phyloP scores from a whole-genome alignment of 139 green algal species.

The Chlorella sp. region DNA sequence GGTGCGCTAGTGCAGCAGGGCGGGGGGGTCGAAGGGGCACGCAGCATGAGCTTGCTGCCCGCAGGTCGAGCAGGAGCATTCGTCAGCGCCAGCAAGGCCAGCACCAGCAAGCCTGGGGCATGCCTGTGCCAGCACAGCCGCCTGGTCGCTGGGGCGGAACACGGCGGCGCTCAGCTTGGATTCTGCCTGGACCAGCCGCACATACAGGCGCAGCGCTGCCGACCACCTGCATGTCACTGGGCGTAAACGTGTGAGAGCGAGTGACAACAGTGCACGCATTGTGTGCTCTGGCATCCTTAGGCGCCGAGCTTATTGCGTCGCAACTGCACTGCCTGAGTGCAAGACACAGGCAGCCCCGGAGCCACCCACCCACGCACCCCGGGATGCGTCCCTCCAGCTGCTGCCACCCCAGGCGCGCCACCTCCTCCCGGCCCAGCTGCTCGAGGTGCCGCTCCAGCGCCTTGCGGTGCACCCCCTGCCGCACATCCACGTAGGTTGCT shows the following conservation, averaged over 20 bases:
- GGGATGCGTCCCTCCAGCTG: slow-evolving; percentile 8
- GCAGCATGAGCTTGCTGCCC: neutral
- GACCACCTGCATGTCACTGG: slow-evolving; percentile 29
- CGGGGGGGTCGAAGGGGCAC: neutral
- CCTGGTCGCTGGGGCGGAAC: slow-evolving; percentile 10
- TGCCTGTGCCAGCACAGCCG: slow-evolving; percentile 10
- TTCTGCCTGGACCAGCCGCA: slow-evolving; percentile 31
- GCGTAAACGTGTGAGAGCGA: no score
- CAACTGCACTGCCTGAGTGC: no score
- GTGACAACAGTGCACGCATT: no score
- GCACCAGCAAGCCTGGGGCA: no score
- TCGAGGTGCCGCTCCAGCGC: neutral
- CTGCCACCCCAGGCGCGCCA: slow-evolving; percentile 17
- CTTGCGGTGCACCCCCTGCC: neutral
- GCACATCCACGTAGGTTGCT: neutral
- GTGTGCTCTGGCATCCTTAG: neutral
- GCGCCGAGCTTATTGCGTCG: no score
- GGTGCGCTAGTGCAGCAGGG: neutral
- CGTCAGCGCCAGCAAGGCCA: no score
- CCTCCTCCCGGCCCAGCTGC: neutral
- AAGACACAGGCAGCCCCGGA: no score
- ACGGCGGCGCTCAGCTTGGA: slow-evolving; percentile 10
- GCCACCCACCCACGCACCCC: no score
- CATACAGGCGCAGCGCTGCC: slow-evolving; percentile 30
- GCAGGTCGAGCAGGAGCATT: no score